Conservation (phyloP, 176 grass and related monocot genomes). For the Oryza longistaminata region DNA sequence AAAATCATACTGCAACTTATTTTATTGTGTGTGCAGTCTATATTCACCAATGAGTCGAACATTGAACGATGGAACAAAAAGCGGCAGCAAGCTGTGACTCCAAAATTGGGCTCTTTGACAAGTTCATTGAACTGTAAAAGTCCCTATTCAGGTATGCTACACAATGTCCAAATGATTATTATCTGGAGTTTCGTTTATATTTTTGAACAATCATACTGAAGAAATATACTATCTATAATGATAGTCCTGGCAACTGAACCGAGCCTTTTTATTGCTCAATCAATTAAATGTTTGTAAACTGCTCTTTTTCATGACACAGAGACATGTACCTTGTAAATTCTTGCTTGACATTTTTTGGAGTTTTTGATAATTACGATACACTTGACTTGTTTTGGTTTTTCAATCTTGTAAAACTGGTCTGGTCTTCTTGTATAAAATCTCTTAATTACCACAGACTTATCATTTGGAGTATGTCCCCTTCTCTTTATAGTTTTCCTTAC, state of each 20-base stretch:
- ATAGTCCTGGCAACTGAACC: conserved; percentile 3
- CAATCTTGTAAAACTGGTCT: neutral
- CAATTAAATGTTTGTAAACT: neutral
- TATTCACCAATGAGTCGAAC: conserved; percentile 93
- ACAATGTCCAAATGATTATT: neutral
- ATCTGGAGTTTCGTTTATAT: conserved; percentile 1
- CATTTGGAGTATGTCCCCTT: neutral
- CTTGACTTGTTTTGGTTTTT: neutral
- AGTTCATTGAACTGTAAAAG: conserved; percentile 74
- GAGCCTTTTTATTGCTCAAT: neutral
- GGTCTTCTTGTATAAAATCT: neutral
- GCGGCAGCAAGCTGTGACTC: conserved; percentile 77
- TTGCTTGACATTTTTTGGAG: neutral
- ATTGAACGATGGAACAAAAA: conserved; percentile 95
- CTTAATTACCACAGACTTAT: neutral
- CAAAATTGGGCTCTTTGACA: conserved; percentile 90
- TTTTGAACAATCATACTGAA: neutral
- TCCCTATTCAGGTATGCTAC: conserved; percentile 70
- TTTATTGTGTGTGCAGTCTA: too few relatives aligned
- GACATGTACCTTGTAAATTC: conserved; percentile 18
- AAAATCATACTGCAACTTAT: neutral
- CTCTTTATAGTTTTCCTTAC: conserved; percentile 6
- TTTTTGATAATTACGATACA: neutral
- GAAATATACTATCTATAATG: conserved; percentile 19
- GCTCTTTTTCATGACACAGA: conserved; percentile 1